Evolutionary conservation across 2,329 filamentous ascomycete genomes (phyloP), one percentile per base, ranked within the genome.

Genomic region (Ophiocordyceps camponoti-leonardi): DNA sequence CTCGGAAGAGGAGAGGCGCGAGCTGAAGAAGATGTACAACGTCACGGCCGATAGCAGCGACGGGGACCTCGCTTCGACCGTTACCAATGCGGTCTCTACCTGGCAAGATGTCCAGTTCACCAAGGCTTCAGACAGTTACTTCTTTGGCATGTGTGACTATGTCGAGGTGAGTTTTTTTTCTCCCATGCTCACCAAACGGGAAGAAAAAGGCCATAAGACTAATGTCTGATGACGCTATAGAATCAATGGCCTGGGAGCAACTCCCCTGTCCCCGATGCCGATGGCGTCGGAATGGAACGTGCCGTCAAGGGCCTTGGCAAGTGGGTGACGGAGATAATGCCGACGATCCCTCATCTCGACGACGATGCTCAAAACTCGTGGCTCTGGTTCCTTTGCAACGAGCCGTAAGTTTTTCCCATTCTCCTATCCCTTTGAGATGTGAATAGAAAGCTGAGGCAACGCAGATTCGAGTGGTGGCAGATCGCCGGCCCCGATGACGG

Each of bases 351-450:
- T 16, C 13, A 40, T 20, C 14, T 40, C 7, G 16, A 50, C 43
- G 78, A 79, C 54, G 45, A 53, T 0, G 52, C 61, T 18, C 64
- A 72, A 50, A 60, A 73, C 0, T 72, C 76, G 49, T 81, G 74
- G 75, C 56, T 64, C 8, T 81, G 76, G 75, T 67, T 78, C 58
- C 63, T 68, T 2, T 80, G 77, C 64, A 79, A 80, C 54, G 73
- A 80, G 55, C 75, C 76, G 37, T 40, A 19, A 19, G 37, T 40
- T 8, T 7, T n/a, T n/a, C 37, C n/a, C 6, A n/a, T n/a, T n/a
- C n/a, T n/a, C n/a, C n/a, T n/a, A n/a, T n/a, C n/a, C n/a, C n/a
- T n/a, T n/a, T n/a, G n/a, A n/a, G n/a, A n/a, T n/a, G n/a, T n/a
- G n/a, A n/a, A n/a, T n/a, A n/a, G n/a, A n/a, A n/a, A n/a, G n/a